Base-by-base conservation (phyloP, 495 filamentous ascomycete genomes). In the Hyaloscypha variabilis region DNA sequence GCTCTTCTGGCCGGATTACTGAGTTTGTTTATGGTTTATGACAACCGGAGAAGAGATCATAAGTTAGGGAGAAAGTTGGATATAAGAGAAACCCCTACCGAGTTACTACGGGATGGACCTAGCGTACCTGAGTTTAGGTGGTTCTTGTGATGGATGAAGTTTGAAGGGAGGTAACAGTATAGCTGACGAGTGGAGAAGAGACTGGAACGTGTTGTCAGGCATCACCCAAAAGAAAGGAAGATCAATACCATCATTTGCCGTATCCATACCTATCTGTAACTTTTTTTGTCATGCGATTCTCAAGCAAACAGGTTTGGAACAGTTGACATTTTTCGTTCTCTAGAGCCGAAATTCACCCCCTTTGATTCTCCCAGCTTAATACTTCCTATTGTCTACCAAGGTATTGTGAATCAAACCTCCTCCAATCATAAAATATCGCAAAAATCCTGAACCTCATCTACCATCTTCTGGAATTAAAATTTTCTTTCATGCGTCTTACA, bases 31-130 rank as follows among this genome's bases (percentile, higher is more conserved):
- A 93, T 94, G 91, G 76, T 87, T 60, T 69, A 82, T 29, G 91
- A 94, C 72, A 93, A 94, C 66, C 80, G 74, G 69, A 76, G 82
- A 25, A 81, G 91, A 53, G 83, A 94, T 71, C 75, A 74, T 19
- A 80, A 77, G 59, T 81, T 88, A 63, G 90, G 91, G 0, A 74
- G 85, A 24, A 83, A 81, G 53, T 70, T 90, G 25, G 78, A 82
- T 14, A 89, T 88, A 0, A 80, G 77, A 62, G 89, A 92, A 73
- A 79, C 93, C 11, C 87, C 89, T 1, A 92, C 91, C 10, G 84
- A 88, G 73, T 67, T 80, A 53, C 71, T 94, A 70, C 79, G 85
- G 67, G 89, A 92, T 71, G 91, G 90, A 2, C 90, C 90, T 2
- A 75, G 75, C 8, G 81, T 78, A 51, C 78, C 78, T 10, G 86